These are phyloP conservation scores for Russula emetica DNA, from an alignment of 768 basidiomycete genomes.

Conservation along the genomic window DNA sequence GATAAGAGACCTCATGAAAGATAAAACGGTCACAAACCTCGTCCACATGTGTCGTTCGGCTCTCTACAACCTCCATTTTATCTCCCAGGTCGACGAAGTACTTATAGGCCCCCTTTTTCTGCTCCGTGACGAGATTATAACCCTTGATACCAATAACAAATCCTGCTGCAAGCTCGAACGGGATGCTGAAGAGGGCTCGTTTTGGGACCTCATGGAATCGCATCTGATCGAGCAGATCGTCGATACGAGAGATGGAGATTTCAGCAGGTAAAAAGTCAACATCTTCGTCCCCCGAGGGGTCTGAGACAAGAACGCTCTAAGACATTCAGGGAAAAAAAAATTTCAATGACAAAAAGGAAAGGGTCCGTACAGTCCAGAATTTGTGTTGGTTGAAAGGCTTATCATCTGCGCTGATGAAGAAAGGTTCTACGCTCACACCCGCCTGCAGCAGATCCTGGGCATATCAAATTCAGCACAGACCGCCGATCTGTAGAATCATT, in stretches of 20 bases:
- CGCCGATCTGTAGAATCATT: background rate
- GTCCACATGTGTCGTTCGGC: conserved; percentile 71
- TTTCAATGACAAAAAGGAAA: background rate
- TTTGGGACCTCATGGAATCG: conserved; percentile 79
- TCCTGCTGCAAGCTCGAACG: conserved; percentile 70
- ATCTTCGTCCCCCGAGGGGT: conserved; percentile 51
- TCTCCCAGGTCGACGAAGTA: conserved; percentile 80
- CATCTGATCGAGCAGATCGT: conserved; percentile 76
- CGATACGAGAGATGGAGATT: conserved; percentile 71
- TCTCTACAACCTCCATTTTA: conserved; percentile 68
- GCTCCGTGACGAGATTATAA: conserved; percentile 87
- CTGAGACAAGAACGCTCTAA: conserved; percentile 58
- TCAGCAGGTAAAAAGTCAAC: conserved; percentile 54
- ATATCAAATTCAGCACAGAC: background rate
- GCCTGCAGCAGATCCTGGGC: conserved; percentile 74
- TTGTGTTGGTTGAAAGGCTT: conserved; percentile 66
- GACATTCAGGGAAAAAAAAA: conserved; percentile 1
- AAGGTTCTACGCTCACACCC: conserved; percentile 78
- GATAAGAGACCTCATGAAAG: background rate
- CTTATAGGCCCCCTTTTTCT: conserved; percentile 76
- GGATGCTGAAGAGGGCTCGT: conserved; percentile 74
- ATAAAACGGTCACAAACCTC: conserved; percentile 45
- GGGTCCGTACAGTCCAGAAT: conserved; percentile 67
- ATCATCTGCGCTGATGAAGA: conserved; percentile 73
- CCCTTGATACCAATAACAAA: conserved; percentile 81